These are phyloP conservation scores for Inga oerstediana DNA, from an alignment of 306 rosid genomes.

Conservation along the genomic window DNA sequence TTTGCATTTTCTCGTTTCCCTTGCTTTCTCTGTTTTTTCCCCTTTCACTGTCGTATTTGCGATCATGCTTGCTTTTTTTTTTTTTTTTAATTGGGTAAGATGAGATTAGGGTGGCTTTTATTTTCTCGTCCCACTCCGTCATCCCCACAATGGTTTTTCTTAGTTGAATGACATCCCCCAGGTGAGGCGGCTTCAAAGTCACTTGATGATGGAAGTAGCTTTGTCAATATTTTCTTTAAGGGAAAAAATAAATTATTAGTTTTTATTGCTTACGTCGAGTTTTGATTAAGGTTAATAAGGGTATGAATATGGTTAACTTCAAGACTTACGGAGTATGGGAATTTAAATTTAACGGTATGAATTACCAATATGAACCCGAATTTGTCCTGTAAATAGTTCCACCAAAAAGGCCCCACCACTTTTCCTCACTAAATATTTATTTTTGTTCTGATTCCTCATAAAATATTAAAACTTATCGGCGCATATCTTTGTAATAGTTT, in stretches of 20 bases:
- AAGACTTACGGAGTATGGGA: background rate
- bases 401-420: background rate
- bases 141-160: no score
- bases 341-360: no score
- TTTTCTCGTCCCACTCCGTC: no score
- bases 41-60: background rate
- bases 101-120: background rate
- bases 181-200: no score
- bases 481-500: background rate
- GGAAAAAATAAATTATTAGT: no score
- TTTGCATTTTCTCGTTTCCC: background rate
- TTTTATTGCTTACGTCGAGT: background rate
- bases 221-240: background rate
- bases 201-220: no score
- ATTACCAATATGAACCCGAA: background rate
- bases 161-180: no score
- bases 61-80: background rate
- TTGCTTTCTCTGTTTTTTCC: background rate
- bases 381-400: background rate
- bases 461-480: background rate
- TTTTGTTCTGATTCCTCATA: no score
- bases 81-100: background rate
- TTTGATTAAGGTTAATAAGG: background rate
- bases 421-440: no score
- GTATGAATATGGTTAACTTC: background rate